Evolutionary conservation across 1,284 basidiomycete genomes (phyloP), one percentile per base, ranked within the genome.

Genomic region (Ceratobasidium sp.): DNA sequence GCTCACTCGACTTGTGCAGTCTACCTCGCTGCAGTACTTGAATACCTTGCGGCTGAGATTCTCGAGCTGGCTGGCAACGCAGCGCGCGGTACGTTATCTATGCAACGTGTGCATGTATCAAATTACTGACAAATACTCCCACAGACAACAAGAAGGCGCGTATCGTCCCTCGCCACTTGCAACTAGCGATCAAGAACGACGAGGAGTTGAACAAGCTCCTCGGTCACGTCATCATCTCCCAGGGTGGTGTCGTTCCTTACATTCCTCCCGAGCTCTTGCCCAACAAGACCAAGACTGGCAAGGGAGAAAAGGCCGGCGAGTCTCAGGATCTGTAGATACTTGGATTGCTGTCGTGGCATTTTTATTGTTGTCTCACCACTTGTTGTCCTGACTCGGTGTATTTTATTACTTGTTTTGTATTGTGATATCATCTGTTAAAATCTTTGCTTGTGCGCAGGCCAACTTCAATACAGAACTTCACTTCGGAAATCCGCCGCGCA

Each of bases 151-250:
- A 86, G 84, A 82, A 89, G 86, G 87, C 87, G 68, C 89, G 89
- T 86, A 89, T 90, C 85, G 87, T 89, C 65, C 89, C 89, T 80
- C 88, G 88, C 83, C 89, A 96, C 86, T 85, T 96, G 78, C 94
- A 96, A 84, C 92, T 96, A 80, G 95, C 95, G 81, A 95, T 97
- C 86, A 90, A 94, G 81, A 95, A 95, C 85, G 94, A 95, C 79
- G 93, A 95, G 82, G 93, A 95, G 91, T 84, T 93, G 82, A 91
- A 91, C 85, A 93, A 91, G 83, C 90, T 95, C 62, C 89, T 96
- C 65, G 94, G 95, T 65, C 89, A 91, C 81, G 95, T 96, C 80
- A 92, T 94, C 83, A 96, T 96, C 87, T 94, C 93, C 46, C 94
- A 96, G 84, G 95, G 95, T 87, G 95, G 95, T 91, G 95, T 96